These are phyloP conservation scores for Rutstroemia sp. DNA, from an alignment of 2,329 filamentous ascomycete genomes.

Conservation along the genomic window DNA sequence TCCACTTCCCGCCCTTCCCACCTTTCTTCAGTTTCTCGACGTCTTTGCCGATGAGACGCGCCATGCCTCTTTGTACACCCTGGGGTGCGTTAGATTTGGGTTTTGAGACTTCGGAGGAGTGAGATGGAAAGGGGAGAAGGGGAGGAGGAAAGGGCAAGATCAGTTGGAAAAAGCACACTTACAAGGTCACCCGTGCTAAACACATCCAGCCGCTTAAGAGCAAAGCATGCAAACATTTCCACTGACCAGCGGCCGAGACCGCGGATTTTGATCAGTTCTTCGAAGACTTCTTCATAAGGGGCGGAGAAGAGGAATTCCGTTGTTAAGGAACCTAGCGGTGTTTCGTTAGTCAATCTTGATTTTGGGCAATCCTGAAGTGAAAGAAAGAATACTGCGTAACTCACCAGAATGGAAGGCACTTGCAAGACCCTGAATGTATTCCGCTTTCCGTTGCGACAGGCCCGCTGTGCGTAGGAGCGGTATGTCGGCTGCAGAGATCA, in stretches of 20 bases:
- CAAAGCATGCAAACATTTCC: slow-evolving; percentile 97
- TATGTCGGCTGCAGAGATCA: slow-evolving; percentile 49
- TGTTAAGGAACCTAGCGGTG: slow-evolving; percentile 36
- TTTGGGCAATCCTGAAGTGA: slow-evolving; percentile 39
- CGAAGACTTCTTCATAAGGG: slow-evolving; percentile 77
- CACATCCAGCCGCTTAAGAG: slow-evolving; percentile 88
- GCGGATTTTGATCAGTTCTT: slow-evolving; percentile 74
- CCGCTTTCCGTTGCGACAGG: slow-evolving; percentile 88
- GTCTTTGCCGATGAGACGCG: slow-evolving; percentile 75
- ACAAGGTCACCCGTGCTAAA: slow-evolving; percentile 80
- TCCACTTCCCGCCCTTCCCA: slow-evolving; percentile 79
- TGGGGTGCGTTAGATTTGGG: too few species aligned
- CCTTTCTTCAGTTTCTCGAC: slow-evolving; percentile 69
- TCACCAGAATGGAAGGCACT: too few species aligned
- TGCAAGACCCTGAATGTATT: slow-evolving; percentile 84
- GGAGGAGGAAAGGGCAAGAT: too few species aligned
- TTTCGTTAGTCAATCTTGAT: slow-evolving; percentile 70
- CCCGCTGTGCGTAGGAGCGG: slow-evolving; percentile 60
- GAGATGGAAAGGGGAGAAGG: too few species aligned
- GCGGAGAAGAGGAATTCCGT: slow-evolving; percentile 61
- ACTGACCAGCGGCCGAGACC: slow-evolving; percentile 87
- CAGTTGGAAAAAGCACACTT: too few species aligned
- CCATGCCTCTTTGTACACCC: slow-evolving; percentile 91
- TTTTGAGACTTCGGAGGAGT: too few species aligned
- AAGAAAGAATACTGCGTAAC: too few species aligned